Evolutionary conservation across 257 asterid species (phyloP).

Genomic region (Mitragyna speciosa): DNA sequence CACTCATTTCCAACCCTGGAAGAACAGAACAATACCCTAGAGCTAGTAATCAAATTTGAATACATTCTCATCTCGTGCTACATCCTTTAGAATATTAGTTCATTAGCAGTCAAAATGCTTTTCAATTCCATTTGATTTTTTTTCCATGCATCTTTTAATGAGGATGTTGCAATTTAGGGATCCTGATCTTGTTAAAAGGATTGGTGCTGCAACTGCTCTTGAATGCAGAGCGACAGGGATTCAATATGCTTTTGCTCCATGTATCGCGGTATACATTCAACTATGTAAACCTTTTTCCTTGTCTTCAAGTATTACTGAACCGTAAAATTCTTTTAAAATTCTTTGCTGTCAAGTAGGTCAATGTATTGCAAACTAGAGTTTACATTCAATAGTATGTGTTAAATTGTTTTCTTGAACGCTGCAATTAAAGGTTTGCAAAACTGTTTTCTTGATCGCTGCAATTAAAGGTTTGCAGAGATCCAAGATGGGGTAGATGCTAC

Average conservation of each 20-base stretch:
- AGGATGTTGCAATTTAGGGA: conserved; percentile 31
- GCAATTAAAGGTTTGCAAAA: too few species aligned
- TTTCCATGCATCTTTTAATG: too few species aligned
- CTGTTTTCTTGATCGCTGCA: too few species aligned
- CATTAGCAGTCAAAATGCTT: too few species aligned
- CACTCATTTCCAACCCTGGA: too few species aligned
- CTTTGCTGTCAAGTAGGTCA: background rate
- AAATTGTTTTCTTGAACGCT: background rate
- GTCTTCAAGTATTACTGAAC: too few species aligned
- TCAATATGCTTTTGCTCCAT: conserved; percentile 50
- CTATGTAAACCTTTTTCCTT: background rate
- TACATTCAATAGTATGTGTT: background rate
- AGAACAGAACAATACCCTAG: background rate
- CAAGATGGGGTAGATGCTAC: conserved; percentile 46
- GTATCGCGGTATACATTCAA: conserved; percentile 36
- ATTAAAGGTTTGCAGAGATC: conserved; percentile 40
- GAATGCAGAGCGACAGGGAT: conserved; percentile 60
- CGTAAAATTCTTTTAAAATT: too few species aligned
- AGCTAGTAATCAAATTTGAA: too few species aligned
- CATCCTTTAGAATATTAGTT: too few species aligned
- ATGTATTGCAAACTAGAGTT: too few species aligned
- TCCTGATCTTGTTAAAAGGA: conserved; percentile 45
- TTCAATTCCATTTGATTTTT: too few species aligned
- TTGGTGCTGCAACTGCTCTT: conserved; percentile 58
- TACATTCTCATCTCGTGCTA: too few species aligned